A percentile compares a stretch with the other conserved stretches of the same genome.
Conservation (phyloP, 2,329 filamentous ascomycete species). For the Alternaria angustiovoidea region DNA sequence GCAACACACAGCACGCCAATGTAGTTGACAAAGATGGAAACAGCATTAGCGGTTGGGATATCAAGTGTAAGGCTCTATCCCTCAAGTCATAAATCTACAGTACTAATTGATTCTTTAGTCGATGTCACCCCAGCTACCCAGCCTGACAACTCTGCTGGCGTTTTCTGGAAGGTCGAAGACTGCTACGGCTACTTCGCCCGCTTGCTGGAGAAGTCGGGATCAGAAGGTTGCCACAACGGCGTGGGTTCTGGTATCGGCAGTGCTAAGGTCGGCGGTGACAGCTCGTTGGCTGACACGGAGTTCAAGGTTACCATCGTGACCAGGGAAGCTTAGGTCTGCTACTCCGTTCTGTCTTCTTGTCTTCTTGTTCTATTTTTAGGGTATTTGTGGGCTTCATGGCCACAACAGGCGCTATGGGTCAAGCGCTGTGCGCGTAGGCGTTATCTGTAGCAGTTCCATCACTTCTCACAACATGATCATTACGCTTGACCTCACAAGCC, state of each 20-base stretch:
- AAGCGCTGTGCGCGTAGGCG: background rate
- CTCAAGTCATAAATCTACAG: background rate
- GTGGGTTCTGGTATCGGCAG: slow-evolving; percentile 33
- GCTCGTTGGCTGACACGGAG: slow-evolving; percentile 31
- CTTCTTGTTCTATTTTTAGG: background rate
- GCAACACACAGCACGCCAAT: slow-evolving; percentile 28
- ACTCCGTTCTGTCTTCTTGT: background rate
- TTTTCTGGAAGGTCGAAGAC: slow-evolving; percentile 34
- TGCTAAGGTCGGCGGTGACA: slow-evolving; percentile 32
- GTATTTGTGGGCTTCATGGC: background rate
- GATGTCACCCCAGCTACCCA: slow-evolving; percentile 33
- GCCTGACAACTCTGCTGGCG: slow-evolving; percentile 20
- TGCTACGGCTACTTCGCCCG: slow-evolving; percentile 42
- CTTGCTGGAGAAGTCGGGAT: slow-evolving; percentile 27
- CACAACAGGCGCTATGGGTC: background rate
- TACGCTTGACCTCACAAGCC: background rate
- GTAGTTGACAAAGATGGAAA: slow-evolving; percentile 22
- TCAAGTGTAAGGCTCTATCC: slow-evolving; percentile 27
- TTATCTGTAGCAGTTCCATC: background rate
- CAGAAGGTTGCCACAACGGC: slow-evolving; percentile 30
- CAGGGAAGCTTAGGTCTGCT: background rate
- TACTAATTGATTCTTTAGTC: slow-evolving; percentile 22
- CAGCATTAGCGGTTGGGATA: slow-evolving; percentile 28
- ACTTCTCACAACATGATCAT: background rate
- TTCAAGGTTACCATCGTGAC: slow-evolving; percentile 33